Evolutionary conservation across 2,329 filamentous ascomycete genomes (phyloP), one percentile per base, ranked within the genome.

Genomic region (Aspergillus carbonarius): DNA sequence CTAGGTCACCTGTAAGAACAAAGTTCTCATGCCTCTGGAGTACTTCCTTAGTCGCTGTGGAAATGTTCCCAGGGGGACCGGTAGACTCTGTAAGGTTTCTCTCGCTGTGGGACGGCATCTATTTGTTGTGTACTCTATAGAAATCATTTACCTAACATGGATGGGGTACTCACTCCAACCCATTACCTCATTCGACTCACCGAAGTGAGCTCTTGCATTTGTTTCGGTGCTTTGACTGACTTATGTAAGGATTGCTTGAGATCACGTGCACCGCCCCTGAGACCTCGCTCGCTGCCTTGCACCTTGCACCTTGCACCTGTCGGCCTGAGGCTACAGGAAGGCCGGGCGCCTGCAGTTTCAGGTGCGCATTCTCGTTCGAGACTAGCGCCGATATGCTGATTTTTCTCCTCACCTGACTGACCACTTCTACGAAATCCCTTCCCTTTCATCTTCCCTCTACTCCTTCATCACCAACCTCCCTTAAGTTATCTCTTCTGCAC

Each of bases 321-420:
- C 23, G 8, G 34, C 46, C 30, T 51, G 25, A 52, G 50, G 39
- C 40, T 18, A 34, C 15, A 50, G 39, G 17, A 50, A 17, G 50
- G 18, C 39, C 32, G 40, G 40, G 52, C 12, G 20, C 20, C 23
- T 15, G 18, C 27, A 40, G n/a, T 12, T 44, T 25, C 17, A 49
- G 37, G 48, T 30, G 18, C 17, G 20, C 58, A 55, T 35, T 35
- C 60, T 46, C n/a, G 20, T 50, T 58, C 5, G n/a, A 32, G 59
- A 55, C 51, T 60, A 61, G 63, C 42, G 39, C 15, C 34, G 37
- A n/a, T 34, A 46, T 51, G 54, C 49, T 48, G 55, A 40, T 50
- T 60, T 62, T 64, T 53, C 50, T 54, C 47, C 58, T 66, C 64
- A 66, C 63, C 62, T 65, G 64, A 65, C 63, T 52, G 52, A 34